Evolutionary conservation across 805 yeast species (phyloP).

Genomic region (Candida lessepsii): DNA sequence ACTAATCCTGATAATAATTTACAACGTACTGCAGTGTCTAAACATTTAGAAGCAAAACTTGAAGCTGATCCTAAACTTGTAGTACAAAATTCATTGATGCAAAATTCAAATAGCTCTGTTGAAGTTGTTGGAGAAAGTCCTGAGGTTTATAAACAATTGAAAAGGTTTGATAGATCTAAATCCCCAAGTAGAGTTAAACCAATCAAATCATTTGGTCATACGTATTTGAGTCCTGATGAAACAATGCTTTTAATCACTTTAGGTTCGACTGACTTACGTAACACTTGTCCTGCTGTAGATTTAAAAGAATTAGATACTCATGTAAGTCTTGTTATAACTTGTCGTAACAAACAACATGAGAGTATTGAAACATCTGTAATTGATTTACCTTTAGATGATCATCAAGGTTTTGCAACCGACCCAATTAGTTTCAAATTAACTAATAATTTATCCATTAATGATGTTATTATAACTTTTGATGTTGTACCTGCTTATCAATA

Average conservation of each 20-base stretch:
- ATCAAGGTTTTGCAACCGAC: slow-evolving; percentile 62
- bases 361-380: slow-evolving; percentile 55
- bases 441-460: slow-evolving; percentile 43
- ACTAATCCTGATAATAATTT: slow-evolving; percentile 35
- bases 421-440: slow-evolving; percentile 71
- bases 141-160: slow-evolving; percentile 41
- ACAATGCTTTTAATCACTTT: slow-evolving; percentile 75
- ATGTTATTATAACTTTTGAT: slow-evolving; percentile 71
- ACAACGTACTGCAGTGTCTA: slow-evolving; percentile 20
- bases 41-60: slow-evolving; percentile 10
- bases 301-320: slow-evolving; percentile 86
- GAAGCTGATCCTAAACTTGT: slow-evolving; percentile 12
- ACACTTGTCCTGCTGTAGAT: slow-evolving; percentile 55
- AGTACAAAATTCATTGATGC: slow-evolving; percentile 9
- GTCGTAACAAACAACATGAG: slow-evolving; percentile 28
- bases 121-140: slow-evolving; percentile 38
- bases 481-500: slow-evolving; percentile 83
- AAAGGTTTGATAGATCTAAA: slow-evolving; percentile 21
- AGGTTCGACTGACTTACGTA: slow-evolving; percentile 81
- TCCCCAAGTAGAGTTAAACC: slow-evolving; percentile 40
- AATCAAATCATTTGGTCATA: slow-evolving; percentile 83
- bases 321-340: slow-evolving; percentile 63
- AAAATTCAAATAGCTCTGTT: slow-evolving; percentile 27
- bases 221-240: slow-evolving; percentile 62
- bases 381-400: slow-evolving; percentile 84